Base-by-base conservation (phyloP, 2,329 filamentous ascomycete genomes). In the Triangularia setosa region DNA sequence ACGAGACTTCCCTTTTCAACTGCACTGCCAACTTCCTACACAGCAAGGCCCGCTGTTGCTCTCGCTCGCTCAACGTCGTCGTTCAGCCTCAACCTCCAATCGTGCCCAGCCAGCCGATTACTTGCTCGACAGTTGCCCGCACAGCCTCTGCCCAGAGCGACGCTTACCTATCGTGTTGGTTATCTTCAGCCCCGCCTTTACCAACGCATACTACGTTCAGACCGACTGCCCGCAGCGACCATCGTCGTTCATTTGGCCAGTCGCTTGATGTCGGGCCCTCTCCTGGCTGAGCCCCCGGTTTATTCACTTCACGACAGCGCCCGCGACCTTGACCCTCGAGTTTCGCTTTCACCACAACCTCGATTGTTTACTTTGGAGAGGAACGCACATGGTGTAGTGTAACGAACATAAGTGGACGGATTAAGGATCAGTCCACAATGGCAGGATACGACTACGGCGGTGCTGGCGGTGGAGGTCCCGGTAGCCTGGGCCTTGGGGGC, bases 401-500 rank as follows among this genome's bases (percentile, higher is more conserved):
- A 63, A 56, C 63, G 65, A 65, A 65, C 21, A 65, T 18, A 28
- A 64, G 58, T 60, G 63, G 65, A 59, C 62, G 65, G 67, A 69
- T 67, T 67, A 59, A 70, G 61, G 59, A 67, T 61, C 65, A 67
- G 63, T 65, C 64, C 67, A 66, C 69, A 66, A 74, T 74, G 73
- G 61, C 83, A 78, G 80, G 79, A 69, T 79, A 81, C 69, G 80
- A 80, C 68, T 80, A 82, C 73, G 79, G 58, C 21, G 58, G 58
- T 60, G 33, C 23, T 16, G 35, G 35, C n/a, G 57, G 79, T 69
- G 76, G 77, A 71, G 76, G 63, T 69, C 75, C 76, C 70, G 75
- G 55, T 73, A 77, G 79, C 69, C 76, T 77, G 71, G 75, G 63
- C 55, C 65, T 63, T 8, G 67, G 67, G n/a, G 52, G 23, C 9